Base-by-base conservation (phyloP, 768 basidiomycete genomes). In the Wakefieldia striispora region DNA sequence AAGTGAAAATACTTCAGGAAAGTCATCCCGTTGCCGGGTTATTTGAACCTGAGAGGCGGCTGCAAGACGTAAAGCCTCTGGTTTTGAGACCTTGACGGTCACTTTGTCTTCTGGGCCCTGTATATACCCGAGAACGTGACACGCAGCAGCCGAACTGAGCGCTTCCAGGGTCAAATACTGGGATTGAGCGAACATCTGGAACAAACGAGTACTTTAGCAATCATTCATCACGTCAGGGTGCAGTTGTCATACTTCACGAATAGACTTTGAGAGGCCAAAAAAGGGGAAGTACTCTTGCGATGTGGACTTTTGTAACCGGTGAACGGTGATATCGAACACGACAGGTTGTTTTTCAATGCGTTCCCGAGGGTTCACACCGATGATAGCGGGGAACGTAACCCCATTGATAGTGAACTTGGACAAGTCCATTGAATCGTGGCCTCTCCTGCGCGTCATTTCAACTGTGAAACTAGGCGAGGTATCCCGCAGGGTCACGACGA, bases 321-420 rank as follows among this genome's bases (percentile, higher is more conserved):
- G 50, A 8, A 82, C 39, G 11, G 70, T 70, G 21, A 89, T 54
- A 53, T 83, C 76, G 49, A 82, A 61, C 16, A 74, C 67, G 14
- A 91, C 75, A 26, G 76, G 62, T 61, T 93, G 91, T 56, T 76
- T 76, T 58, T 83, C 78, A 26, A 69, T 56, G 27, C 88, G 74
- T 64, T 93, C 91, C 50, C 74, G 76, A 6, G 76, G 71, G 54
- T 88, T 80, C 34, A 92, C 69, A 3, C 91, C 90, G 20, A 93
- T 71, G 43, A 91, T 76, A 13, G 77, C 71, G 7, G 71, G 68
- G 33, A 82, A 78, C 4, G 69, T 59, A 9, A 93, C 65, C 40
- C 73, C 72, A 13, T 67, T 54, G 31, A 76, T 50, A 19, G 11
- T 23, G 42, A 48, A 65, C 46, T 49, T 64, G 63, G 10, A 53